A percentile compares a stretch with the other conserved stretches of the same genome.
These are phyloP conservation scores for Cryptococcus sp. DNA, from an alignment of 1,284 basidiomycete species.

Conservation along the genomic window DNA sequence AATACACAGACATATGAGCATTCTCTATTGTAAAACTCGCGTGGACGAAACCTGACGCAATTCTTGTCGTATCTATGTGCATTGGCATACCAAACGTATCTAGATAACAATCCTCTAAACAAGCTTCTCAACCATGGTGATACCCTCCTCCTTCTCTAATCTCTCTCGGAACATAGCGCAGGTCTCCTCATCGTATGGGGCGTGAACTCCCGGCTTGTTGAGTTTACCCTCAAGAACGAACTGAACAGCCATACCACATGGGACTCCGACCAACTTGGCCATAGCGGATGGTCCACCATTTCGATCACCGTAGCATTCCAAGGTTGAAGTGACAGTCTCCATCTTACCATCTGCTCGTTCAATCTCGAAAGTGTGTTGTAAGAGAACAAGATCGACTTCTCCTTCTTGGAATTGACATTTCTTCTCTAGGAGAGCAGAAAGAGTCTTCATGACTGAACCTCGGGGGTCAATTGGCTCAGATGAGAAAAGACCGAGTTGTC, in stretches of 20 bases:
- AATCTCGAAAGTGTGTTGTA: slow-evolving; percentile 94
- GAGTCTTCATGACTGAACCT: slow-evolving; percentile 85
- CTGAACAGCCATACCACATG: slow-evolving; percentile 89
- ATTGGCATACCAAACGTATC: neutral
- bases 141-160: slow-evolving; percentile 71
- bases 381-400: slow-evolving; percentile 93
- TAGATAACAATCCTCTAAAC: slow-evolving; percentile 33
- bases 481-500: slow-evolving; percentile 93
- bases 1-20: no score
- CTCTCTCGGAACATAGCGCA: slow-evolving; percentile 73
- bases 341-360: slow-evolving; percentile 75
- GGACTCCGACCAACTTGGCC: slow-evolving; percentile 86
- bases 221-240: slow-evolving; percentile 67
- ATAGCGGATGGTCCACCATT: slow-evolving; percentile 85
- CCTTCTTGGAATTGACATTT: slow-evolving; percentile 88
- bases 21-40: no score
- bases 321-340: slow-evolving; percentile 83
- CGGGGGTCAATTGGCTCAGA: slow-evolving; percentile 58
- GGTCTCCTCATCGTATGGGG: slow-evolving; percentile 46
- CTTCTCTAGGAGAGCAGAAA: slow-evolving; percentile 83
- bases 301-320: slow-evolving; percentile 81
- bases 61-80: neutral
- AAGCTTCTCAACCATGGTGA: slow-evolving; percentile 68
- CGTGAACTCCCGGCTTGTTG: slow-evolving; percentile 65
- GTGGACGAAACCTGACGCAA: no score